Percentiles rank a stretch among this genome's conserved stretches.
These are phyloP conservation scores for Gloeopeniophorella convolvens DNA, from an alignment of 768 basidiomycete species.

Conservation along the genomic window DNA sequence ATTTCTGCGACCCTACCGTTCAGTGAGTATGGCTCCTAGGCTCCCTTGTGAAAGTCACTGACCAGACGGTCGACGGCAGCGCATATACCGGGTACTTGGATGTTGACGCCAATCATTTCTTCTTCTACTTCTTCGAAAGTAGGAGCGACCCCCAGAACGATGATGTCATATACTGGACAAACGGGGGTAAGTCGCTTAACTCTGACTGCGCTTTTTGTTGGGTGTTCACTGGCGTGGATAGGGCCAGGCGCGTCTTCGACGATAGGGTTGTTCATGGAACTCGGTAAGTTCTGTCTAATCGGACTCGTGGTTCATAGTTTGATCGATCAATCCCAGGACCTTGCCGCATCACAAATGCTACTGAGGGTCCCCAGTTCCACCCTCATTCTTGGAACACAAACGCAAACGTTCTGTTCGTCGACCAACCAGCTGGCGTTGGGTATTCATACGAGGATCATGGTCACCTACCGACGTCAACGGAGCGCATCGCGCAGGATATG, in stretches of 20 bases:
- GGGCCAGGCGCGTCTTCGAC: constrained; percentile 22
- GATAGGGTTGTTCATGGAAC: constrained; percentile 41
- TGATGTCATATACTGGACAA: no score
- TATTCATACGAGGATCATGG: constrained; percentile 49
- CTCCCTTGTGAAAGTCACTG: no score
- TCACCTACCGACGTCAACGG: constrained; percentile 54
- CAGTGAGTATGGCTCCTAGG: no score
- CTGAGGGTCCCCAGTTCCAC: constrained; percentile 43
- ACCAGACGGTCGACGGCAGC: no score
- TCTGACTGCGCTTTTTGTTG: no score
- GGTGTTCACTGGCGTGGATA: no score
- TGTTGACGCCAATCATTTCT: no score
- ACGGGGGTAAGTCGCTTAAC: no score
- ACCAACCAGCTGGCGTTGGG: constrained; percentile 34
- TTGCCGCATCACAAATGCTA: constrained; percentile 51
- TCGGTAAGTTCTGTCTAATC: constrained; percentile 49
- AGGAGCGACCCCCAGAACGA: no score
- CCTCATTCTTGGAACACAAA: constrained; percentile 66
- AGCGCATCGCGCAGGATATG: constrained; percentile 62
- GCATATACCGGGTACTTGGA: no score
- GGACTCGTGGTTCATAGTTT: not conserved
- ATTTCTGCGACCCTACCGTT: no score
- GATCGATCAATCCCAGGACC: constrained; percentile 42
- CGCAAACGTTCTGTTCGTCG: constrained; percentile 49
- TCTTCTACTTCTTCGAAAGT: no score